Base-by-base conservation (phyloP, 345 rosid species). In the Heritiera littoralis region DNA sequence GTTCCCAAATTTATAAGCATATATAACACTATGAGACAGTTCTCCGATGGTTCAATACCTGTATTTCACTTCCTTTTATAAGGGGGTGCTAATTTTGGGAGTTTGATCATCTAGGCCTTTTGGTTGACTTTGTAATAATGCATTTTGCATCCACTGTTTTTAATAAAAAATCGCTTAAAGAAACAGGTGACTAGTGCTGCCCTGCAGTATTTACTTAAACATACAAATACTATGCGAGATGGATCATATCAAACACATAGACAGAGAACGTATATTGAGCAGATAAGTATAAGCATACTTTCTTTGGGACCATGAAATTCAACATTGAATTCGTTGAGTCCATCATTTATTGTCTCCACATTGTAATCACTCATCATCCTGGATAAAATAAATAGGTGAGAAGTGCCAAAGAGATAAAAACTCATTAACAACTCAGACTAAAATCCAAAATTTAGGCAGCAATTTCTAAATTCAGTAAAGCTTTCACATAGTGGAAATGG, bases 301-400 rank as follows among this genome's bases (percentile, higher is more conserved):
- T 87, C 95, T 89, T 91, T 91, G 7, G 95, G 95, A 52, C 93
- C 95, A 81, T 88, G 87, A 79, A 91, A 90, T 68, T 87, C 90
- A 81, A 91, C 92, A 40, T 91, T 91, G 80, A 89, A 91, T 83
- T 89, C 95, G 79, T 81, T 88, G 78, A 91, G 92, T 28, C 95
- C 90, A 72, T 91, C 93, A 66, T 91, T 89, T 80, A 91, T 87
- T 23, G 87, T 88, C 88, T 91, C 93, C 83, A 89, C 93, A 68
- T 78, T 81, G 87, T 91, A 90, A 81, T 91, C 92, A 74, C 92
- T 91, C 95, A 90, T 91, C 95, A 90, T 91, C 90, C 95, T 91
- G 89, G 41, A 84, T 9, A 68, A 78, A 74, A 75, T 15, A 64
- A 76, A 56, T n/a, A 86, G n/a, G 18, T 64, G 77, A 79, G 38